Percentiles rank a stretch among this genome's conserved stretches.
These are phyloP conservation scores for Metahyphopichia silvanorum DNA, from an alignment of 805 yeast genomes.

Conservation along the genomic window DNA sequence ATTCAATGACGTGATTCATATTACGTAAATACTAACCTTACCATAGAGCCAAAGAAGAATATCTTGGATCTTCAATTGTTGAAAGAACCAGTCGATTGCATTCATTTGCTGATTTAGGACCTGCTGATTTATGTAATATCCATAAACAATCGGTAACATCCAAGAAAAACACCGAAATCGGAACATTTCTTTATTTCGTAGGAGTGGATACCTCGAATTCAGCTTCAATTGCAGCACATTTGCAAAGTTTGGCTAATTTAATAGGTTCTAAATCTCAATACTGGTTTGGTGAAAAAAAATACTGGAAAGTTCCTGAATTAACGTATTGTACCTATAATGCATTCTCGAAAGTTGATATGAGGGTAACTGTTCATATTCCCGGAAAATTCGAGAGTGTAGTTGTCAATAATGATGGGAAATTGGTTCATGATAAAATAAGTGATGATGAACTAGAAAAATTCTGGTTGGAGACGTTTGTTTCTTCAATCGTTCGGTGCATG, in stretches of 20 bases:
- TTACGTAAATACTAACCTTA: conserved; percentile 14
- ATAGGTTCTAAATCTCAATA: conserved; percentile 58
- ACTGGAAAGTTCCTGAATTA: conserved; percentile 69
- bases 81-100: conserved; percentile 62
- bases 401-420: conserved; percentile 50
- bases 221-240: conserved; percentile 73
- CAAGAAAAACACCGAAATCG: conserved; percentile 48
- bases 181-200: conserved; percentile 69
- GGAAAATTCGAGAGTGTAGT: conserved; percentile 63
- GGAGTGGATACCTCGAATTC: conserved; percentile 76
- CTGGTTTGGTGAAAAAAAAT: conserved; percentile 77
- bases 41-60: conserved; percentile 47
- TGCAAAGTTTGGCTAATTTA: conserved; percentile 64
- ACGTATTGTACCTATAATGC: conserved; percentile 65
- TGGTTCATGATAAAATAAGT: conserved; percentile 46
- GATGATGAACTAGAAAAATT: conserved; percentile 60
- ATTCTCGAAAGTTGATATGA: conserved; percentile 61
- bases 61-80: conserved; percentile 54
- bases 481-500: conserved; percentile 73
- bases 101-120: conserved; percentile 65
- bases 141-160: conserved; percentile 39
- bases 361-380: conserved; percentile 72
- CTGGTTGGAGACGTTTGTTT: conserved; percentile 54
- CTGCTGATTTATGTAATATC: conserved; percentile 61
- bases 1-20: not conserved